phyloP scores from a whole-genome alignment of 2,329 filamentous ascomycete species.

The Ramularia endophylla region DNA sequence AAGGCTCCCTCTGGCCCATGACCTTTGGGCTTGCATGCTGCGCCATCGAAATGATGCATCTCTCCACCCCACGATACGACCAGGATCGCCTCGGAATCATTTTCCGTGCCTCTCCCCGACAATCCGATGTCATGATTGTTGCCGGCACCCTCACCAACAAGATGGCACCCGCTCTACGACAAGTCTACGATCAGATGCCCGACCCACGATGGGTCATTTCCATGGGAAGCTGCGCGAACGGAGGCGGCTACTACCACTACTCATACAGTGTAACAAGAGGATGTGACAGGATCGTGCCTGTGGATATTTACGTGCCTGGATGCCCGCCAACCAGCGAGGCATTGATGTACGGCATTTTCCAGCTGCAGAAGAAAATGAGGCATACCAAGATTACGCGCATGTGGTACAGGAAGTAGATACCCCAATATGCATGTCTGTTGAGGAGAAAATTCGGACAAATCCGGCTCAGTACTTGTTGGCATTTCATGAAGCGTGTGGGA shows the following conservation, averaged over 20 bases:
- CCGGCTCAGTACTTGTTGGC: too few relatives aligned
- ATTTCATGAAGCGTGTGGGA: too few relatives aligned
- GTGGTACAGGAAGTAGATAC: conserved; percentile 50
- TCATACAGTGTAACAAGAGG: conserved; percentile 70
- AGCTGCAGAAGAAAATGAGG: conserved; percentile 71
- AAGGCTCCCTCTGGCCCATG: conserved; percentile 82
- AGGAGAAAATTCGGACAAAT: too few relatives aligned
- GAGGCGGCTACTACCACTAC: conserved; percentile 79
- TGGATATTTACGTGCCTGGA: conserved; percentile 74
- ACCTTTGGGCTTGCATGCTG: conserved; percentile 86
- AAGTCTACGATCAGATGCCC: conserved; percentile 92
- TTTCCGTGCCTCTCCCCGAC: conserved; percentile 79
- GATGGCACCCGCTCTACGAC: conserved; percentile 82
- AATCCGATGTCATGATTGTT: conserved; percentile 91
- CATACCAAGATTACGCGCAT: conserved; percentile 48
- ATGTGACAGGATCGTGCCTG: conserved; percentile 70
- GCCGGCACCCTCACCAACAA: conserved; percentile 92
- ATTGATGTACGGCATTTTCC: conserved; percentile 59
- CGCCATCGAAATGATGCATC: conserved; percentile 88
- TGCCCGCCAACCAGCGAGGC: conserved; percentile 54
- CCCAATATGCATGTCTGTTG: too few relatives aligned
- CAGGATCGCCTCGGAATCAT: conserved; percentile 86
- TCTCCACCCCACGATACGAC: conserved; percentile 82
- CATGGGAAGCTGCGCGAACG: conserved; percentile 81
- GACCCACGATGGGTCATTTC: conserved; percentile 78